Conservation (phyloP, 306 rosid species). For the Styphnolobium japonicum region DNA sequence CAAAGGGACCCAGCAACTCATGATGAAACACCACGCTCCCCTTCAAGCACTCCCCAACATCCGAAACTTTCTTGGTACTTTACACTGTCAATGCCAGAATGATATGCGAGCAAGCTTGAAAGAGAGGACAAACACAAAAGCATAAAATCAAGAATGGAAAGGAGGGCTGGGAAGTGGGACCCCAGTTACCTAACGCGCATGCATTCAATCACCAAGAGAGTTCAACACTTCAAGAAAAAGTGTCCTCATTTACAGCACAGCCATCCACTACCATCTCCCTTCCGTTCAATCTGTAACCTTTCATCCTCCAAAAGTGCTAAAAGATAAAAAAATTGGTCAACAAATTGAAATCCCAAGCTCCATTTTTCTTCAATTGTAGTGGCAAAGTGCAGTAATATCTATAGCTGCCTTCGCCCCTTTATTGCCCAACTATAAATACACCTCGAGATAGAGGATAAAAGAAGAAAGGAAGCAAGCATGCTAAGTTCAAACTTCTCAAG, state of each 20-base stretch:
- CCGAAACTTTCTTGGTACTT: slow-evolving; percentile 48
- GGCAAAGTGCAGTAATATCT: slow-evolving; percentile 33
- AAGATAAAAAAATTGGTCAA: slow-evolving; percentile 50
- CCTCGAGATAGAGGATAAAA: slow-evolving; percentile 33
- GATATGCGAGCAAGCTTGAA: slow-evolving; percentile 42
- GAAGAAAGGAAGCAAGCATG: slow-evolving; percentile 30
- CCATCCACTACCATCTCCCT: slow-evolving; percentile 63
- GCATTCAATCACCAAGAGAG: slow-evolving; percentile 57
- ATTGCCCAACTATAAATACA: slow-evolving; percentile 46
- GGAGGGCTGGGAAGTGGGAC: slow-evolving; percentile 64
- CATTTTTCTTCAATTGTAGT: slow-evolving; percentile 33
- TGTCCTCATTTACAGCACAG: slow-evolving; percentile 64
- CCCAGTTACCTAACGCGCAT: slow-evolving; percentile 76
- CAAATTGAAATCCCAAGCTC: slow-evolving; percentile 29
- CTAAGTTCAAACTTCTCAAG: slow-evolving; percentile 39
- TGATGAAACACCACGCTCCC: slow-evolving; percentile 53
- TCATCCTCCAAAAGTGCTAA: slow-evolving; percentile 53
- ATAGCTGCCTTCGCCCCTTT: slow-evolving; percentile 40
- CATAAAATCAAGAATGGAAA: slow-evolving; percentile 43
- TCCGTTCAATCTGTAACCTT: slow-evolving; percentile 52
- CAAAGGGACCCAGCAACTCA: slow-evolving; percentile 43
- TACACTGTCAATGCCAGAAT: slow-evolving; percentile 39
- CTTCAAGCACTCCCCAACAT: slow-evolving; percentile 45
- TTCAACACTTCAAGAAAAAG: slow-evolving; percentile 50
- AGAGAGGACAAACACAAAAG: slow-evolving; percentile 53